Evolutionary conservation across 192 early-diverging fungal species (phyloP).

Genomic region (Coemansia javaensis): DNA sequence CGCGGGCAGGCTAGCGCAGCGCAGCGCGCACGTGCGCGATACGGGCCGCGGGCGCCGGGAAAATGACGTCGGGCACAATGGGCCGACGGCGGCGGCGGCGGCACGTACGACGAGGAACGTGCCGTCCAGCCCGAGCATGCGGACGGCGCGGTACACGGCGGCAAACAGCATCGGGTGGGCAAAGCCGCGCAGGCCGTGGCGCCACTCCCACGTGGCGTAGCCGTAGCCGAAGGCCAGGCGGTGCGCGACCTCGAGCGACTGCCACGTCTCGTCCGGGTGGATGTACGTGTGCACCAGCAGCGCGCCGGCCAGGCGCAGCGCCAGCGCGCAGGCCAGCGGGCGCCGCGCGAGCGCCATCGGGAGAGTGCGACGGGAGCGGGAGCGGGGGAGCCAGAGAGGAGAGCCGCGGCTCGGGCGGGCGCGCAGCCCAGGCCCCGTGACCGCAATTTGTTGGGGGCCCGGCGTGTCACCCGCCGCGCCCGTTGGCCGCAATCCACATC

Average conservation of each 20-base stretch:
- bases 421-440: slow-evolving; percentile 10
- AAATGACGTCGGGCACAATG: not conserved
- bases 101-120: slow-evolving; percentile 59
- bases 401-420: not conserved
- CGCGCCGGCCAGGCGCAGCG: slow-evolving; percentile 33
- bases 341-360: not conserved
- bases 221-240: slow-evolving; percentile 82
- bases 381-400: not conserved
- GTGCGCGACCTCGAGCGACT: slow-evolving; percentile 89
- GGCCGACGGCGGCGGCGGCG: not conserved
- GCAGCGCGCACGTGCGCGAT: not conserved
- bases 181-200: slow-evolving; percentile 69
- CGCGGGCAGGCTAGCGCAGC: not conserved
- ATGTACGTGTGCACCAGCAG: slow-evolving; percentile 63
- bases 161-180: slow-evolving; percentile 85
- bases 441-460: slow-evolving; percentile 26
- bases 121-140: slow-evolving; percentile 58
- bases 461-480: slow-evolving; percentile 1
- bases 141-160: slow-evolving; percentile 62
- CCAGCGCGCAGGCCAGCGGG: slow-evolving; percentile 16
- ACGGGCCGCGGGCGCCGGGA: too few species aligned
- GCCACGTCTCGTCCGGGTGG: slow-evolving; percentile 97
- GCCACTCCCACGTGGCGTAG: slow-evolving; percentile 94
- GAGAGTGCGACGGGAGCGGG: too few species aligned
- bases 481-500: not conserved